These are phyloP conservation scores for Mycena epipterygia DNA, from an alignment of 768 basidiomycete genomes.

Conservation along the genomic window DNA sequence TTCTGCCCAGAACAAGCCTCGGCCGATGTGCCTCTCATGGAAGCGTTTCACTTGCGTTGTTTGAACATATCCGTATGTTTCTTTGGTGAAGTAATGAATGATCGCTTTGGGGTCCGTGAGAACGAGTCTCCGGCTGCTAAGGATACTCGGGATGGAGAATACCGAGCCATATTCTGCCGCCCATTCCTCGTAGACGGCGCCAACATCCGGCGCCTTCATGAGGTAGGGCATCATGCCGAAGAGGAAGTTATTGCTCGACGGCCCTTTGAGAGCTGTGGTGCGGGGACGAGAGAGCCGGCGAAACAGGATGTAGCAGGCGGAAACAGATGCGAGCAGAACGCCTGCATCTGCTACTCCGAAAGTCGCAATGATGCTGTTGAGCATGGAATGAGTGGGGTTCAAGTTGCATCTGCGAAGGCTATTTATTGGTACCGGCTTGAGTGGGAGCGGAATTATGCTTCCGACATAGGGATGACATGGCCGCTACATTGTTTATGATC, in stretches of 20 bases:
- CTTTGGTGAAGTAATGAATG: conserved; percentile 63
- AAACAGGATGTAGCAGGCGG: background rate
- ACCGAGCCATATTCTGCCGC: conserved; percentile 61
- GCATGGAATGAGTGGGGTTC: no score
- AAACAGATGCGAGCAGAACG: background rate
- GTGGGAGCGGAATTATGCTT: no score
- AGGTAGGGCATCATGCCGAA: conserved; percentile 55
- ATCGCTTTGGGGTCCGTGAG: conserved; percentile 63
- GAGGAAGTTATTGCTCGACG: conserved; percentile 55
- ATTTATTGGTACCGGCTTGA: no score
- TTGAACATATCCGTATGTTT: conserved; percentile 60
- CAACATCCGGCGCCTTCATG: conserved; percentile 44
- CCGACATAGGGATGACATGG: no score
- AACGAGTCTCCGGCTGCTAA: conserved; percentile 52
- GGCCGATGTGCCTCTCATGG: conserved; percentile 40
- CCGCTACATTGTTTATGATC: no score
- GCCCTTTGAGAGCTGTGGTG: conserved; percentile 57
- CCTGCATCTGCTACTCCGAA: background rate
- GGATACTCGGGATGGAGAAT: conserved; percentile 53
- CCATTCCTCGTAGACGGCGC: conserved; percentile 61
- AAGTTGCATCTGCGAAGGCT: no score
- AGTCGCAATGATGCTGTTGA: background rate
- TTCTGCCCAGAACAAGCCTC: conserved; percentile 50
- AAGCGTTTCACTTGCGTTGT: conserved; percentile 44
- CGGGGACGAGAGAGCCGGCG: background rate